These are phyloP conservation scores for Yarrowia divulgata DNA, from an alignment of 805 yeast species.

Conservation along the genomic window DNA sequence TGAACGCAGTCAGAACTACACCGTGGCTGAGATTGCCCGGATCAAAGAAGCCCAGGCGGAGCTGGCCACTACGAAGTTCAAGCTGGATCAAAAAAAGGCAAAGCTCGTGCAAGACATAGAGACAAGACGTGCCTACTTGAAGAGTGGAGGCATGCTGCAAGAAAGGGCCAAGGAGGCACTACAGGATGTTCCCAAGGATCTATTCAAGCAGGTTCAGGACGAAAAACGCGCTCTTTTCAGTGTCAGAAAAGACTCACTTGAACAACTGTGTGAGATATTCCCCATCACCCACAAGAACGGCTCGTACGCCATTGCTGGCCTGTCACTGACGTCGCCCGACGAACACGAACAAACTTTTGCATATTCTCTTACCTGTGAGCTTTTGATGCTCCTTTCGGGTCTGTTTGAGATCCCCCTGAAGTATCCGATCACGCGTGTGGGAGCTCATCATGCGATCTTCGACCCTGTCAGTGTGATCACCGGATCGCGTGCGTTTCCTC, in stretches of 20 bases:
- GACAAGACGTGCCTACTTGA: slow-evolving; percentile 15
- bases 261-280: neutral
- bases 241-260: neutral
- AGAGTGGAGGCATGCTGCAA: slow-evolving; percentile 23
- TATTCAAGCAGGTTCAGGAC: neutral
- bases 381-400: slow-evolving; percentile 27
- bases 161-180: slow-evolving; percentile 11
- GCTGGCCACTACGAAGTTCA: slow-evolving; percentile 23
- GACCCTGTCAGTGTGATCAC: slow-evolving; percentile 37
- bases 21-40: slow-evolving; percentile 16
- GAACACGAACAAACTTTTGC: slow-evolving; percentile 38
- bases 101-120: slow-evolving; percentile 16
- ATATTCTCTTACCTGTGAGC: slow-evolving; percentile 35
- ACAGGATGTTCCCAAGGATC: neutral
- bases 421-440: slow-evolving; percentile 29
- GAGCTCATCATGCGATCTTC: slow-evolving; percentile 22
- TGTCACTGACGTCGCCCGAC: slow-evolving; percentile 7
- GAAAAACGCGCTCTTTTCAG: slow-evolving; percentile 1
- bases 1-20: slow-evolving; percentile 6
- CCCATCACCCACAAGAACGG: slow-evolving; percentile 19
- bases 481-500: slow-evolving; percentile 28
- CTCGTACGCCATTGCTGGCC: slow-evolving; percentile 18
- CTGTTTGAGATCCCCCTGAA: slow-evolving; percentile 27
- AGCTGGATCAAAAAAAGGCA: slow-evolving; percentile 12
- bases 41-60: slow-evolving; percentile 9